phyloP scores from a whole-genome alignment of 108 stramenopile species.

The Asterionellopsis glacialis region DNA sequence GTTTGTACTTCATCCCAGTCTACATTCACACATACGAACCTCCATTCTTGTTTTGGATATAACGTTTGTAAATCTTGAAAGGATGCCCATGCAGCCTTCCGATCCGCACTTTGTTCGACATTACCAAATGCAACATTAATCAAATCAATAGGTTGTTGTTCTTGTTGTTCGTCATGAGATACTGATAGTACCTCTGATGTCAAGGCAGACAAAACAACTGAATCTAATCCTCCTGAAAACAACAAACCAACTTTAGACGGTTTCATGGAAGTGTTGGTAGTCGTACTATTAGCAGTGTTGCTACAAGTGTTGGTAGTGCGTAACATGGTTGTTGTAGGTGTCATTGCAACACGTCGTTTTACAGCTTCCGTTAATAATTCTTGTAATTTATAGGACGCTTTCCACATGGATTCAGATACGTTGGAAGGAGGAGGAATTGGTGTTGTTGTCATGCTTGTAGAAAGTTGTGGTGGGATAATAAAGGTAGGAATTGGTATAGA shows the following conservation, averaged over 20 bases:
- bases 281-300: too few relatives aligned
- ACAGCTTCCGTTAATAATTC: constrained; percentile 51
- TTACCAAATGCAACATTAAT: constrained; percentile 86
- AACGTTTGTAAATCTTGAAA: constrained; percentile 46
- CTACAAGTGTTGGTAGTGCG: too few relatives aligned
- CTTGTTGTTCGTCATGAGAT: constrained; percentile 2
- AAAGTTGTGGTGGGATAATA: constrained; percentile 4
- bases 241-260: constrained; percentile 71
- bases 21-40: constrained; percentile 69
- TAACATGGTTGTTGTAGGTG: too few relatives aligned
- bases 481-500: constrained; percentile 13
- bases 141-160: constrained; percentile 54
- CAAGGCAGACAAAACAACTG: constrained; percentile 88
- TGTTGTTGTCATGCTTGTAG: neutral
- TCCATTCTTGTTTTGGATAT: constrained; percentile 67
- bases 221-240: constrained; percentile 97
- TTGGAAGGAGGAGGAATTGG: neutral
- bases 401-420: constrained; percentile 29
- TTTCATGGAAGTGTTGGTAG: neutral
- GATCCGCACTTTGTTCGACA: constrained; percentile 69
- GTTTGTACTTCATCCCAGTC: constrained; percentile 64
- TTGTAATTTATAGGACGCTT: constrained; percentile 27
- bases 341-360: constrained; percentile 38
- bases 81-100: constrained; percentile 80
- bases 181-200: constrained; percentile 59